Evolutionary conservation across 148 eudicot species (phyloP).

Genomic region (Bassia scoparia): DNA sequence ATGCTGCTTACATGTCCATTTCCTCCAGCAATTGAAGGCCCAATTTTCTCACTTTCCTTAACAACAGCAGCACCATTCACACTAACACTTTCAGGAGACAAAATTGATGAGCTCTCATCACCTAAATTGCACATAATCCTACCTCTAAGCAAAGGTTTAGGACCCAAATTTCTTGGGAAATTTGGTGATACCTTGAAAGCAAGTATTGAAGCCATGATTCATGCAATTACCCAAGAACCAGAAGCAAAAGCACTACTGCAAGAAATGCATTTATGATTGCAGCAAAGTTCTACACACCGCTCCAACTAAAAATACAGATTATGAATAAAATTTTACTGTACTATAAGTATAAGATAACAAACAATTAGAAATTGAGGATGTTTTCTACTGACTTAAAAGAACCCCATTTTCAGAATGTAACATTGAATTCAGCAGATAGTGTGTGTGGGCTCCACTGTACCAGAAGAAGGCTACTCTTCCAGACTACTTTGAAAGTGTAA

Average conservation of each 20-base stretch:
- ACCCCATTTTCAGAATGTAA: constrained; percentile 16
- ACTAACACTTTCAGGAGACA: constrained; percentile 37
- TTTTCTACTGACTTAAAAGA: constrained; percentile 6
- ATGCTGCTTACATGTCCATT: constrained; percentile 38
- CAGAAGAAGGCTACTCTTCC: neutral
- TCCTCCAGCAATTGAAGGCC: constrained; percentile 38
- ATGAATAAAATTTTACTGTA: too few relatives aligned
- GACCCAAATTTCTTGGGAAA: constrained; percentile 32
- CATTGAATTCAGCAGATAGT: neutral
- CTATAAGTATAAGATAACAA: too few relatives aligned
- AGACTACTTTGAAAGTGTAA: too few relatives aligned
- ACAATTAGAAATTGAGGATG: neutral
- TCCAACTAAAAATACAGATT: neutral
- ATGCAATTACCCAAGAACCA: constrained; percentile 14
- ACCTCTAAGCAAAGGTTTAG: constrained; percentile 32
- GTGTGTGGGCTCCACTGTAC: constrained; percentile 11
- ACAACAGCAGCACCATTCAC: constrained; percentile 38
- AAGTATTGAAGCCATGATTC: constrained; percentile 43
- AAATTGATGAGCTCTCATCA: constrained; percentile 34
- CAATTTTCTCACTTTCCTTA: constrained; percentile 38
- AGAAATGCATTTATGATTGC: neutral
- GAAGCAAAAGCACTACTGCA: neutral
- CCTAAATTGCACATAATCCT: constrained; percentile 36
- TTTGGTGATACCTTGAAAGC: constrained; percentile 40
- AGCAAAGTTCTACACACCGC: neutral